Conservation (phyloP, 108 stramenopile species). For the Nitzschia sp. region DNA sequence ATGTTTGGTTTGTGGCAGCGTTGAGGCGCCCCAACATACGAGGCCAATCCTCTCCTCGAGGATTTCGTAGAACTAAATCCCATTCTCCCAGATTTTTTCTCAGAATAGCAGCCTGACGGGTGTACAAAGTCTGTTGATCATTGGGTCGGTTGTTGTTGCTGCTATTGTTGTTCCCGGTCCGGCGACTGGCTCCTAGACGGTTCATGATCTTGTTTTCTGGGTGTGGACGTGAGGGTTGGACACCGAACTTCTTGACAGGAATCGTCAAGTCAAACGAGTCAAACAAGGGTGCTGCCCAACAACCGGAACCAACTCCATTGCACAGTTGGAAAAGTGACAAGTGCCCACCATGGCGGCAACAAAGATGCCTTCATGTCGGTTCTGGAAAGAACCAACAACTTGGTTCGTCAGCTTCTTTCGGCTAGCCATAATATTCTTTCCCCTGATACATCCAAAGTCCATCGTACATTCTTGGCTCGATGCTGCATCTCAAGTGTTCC, state of each 20-base stretch:
- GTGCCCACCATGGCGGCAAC: background rate
- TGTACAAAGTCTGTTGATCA: conserved; percentile 54
- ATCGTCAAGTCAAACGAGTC: too few species aligned
- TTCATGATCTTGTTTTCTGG: conserved; percentile 1
- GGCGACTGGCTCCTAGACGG: background rate
- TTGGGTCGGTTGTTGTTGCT: conserved; percentile 6
- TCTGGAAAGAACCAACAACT: conserved; percentile 20
- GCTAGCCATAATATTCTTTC: conserved; percentile 9
- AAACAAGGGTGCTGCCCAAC: background rate
- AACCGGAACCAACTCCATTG: background rate
- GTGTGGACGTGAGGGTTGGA: background rate
- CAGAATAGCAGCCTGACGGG: conserved; percentile 73
- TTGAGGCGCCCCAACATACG: conserved; percentile 81
- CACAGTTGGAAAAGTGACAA: background rate
- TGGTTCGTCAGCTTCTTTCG: conserved; percentile 25
- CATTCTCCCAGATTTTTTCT: conserved; percentile 79
- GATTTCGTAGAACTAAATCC: conserved; percentile 63
- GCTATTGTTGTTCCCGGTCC: background rate
- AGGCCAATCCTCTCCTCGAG: conserved; percentile 81
- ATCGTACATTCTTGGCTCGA: background rate
- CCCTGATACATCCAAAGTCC: background rate
- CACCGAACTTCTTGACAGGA: too few species aligned
- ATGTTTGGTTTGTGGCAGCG: conserved; percentile 79
- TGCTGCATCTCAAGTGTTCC: conserved; percentile 6
- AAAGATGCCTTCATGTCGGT: background rate